These are phyloP conservation scores for Teratosphaeria destructans DNA, from an alignment of 2,329 filamentous ascomycete genomes.

Conservation along the genomic window DNA sequence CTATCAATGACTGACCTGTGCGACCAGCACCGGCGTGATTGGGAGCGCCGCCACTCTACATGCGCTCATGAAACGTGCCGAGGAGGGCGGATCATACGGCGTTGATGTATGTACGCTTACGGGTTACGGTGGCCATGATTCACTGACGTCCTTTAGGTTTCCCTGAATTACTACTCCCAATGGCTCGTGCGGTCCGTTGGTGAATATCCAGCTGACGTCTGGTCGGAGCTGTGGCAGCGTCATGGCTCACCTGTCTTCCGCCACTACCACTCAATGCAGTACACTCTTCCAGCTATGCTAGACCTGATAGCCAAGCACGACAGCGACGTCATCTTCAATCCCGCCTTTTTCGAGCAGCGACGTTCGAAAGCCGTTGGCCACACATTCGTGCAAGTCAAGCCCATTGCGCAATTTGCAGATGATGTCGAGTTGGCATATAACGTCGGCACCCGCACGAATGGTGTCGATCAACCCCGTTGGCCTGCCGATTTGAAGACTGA, in stretches of 20 bases:
- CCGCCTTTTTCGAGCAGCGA: constrained; percentile 40
- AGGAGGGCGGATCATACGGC: constrained; percentile 16
- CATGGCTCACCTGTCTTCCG: constrained; percentile 41
- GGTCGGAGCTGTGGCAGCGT: constrained; percentile 38
- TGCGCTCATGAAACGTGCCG: constrained; percentile 14
- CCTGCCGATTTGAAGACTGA: constrained; percentile 18
- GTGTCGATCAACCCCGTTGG: constrained; percentile 39
- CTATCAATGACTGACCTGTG: no score
- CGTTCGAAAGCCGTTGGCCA: constrained; percentile 28
- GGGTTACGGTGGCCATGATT: not conserved
- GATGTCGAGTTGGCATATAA: constrained; percentile 35
- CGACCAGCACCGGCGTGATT: constrained; percentile 13
- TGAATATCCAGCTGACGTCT: constrained; percentile 26
- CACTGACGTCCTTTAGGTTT: constrained; percentile 1
- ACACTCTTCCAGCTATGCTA: constrained; percentile 32
- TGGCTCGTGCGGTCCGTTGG: constrained; percentile 19
- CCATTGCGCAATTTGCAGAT: constrained; percentile 33
- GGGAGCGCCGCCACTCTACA: constrained; percentile 13
- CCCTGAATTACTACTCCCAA: constrained; percentile 20
- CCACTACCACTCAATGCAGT: constrained; percentile 40
- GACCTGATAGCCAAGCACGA: constrained; percentile 32
- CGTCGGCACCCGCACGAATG: constrained; percentile 42
- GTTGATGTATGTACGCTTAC: constrained; percentile 9
- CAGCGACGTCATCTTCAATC: constrained; percentile 32
- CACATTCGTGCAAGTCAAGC: constrained; percentile 33